Evolutionary conservation across 2,329 filamentous ascomycete genomes (phyloP).

Genomic region (Oidium heveae): DNA sequence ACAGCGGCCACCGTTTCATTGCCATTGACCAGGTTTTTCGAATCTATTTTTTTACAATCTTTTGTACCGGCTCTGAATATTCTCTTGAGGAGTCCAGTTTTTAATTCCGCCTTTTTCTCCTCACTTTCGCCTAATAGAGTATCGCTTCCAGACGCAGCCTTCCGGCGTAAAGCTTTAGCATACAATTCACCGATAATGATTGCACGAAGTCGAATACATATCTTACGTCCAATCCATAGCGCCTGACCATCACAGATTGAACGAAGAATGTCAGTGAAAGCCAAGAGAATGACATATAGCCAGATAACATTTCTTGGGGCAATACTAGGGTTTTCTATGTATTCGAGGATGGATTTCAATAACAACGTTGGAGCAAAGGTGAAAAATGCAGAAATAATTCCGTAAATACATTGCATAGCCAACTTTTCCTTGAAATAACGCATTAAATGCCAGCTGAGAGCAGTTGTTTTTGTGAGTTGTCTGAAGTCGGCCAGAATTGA

Average conservation of each 20-base stretch:
- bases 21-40: conserved; percentile 14
- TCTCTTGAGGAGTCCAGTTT: conserved; percentile 20
- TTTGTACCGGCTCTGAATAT: conserved; percentile 33
- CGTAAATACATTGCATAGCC: conserved; percentile 56
- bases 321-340: conserved; percentile 57
- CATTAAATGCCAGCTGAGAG: conserved; percentile 55
- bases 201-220: conserved; percentile 77
- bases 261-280: conserved; percentile 56
- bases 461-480: conserved; percentile 57
- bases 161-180: conserved; percentile 76
- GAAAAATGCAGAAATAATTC: conserved; percentile 53
- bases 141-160: conserved; percentile 58
- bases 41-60: conserved; percentile 18
- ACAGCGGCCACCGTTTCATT: conserved; percentile 2
- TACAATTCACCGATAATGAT: conserved; percentile 97
- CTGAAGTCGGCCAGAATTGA: conserved; percentile 60
- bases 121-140: conserved; percentile 36
- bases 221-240: conserved; percentile 79
- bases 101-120: conserved; percentile 21
- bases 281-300: conserved; percentile 82
- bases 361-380: conserved; percentile 82
- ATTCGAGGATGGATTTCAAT: conserved; percentile 74
- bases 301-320: conserved; percentile 73
- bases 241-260: conserved; percentile 68
- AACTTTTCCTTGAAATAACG: conserved; percentile 62